Percentiles rank a stretch among this genome's conserved stretches.
Evolutionary conservation across 2,329 filamentous ascomycete genomes (phyloP).

Genomic region (Calonectria naviculata): DNA sequence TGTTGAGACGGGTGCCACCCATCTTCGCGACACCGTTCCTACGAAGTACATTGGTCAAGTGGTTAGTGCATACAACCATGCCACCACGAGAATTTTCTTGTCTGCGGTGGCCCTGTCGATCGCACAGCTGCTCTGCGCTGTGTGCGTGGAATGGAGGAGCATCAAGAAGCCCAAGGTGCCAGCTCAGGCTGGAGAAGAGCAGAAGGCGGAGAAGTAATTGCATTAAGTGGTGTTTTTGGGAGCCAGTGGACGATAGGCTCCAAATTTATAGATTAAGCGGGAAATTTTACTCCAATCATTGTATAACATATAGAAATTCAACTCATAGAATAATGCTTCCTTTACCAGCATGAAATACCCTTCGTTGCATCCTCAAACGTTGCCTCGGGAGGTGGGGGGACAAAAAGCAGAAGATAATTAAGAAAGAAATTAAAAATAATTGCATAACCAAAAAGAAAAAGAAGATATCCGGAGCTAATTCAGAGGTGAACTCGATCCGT

Average conservation of each 20-base stretch:
- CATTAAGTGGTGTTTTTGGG: background rate
- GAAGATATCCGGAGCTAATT: too few species aligned
- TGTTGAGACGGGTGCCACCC: conserved; percentile 66
- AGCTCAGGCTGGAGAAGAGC: background rate
- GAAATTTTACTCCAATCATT: background rate
- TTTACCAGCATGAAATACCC: background rate
- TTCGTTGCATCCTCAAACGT: background rate
- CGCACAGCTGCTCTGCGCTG: conserved; percentile 65
- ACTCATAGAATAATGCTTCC: background rate
- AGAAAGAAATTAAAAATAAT: too few species aligned
- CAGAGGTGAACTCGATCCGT: too few species aligned
- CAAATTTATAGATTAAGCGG: background rate
- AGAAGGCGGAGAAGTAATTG: conserved; percentile 27
- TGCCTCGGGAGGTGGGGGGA: background rate
- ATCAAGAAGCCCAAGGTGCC: conserved; percentile 64
- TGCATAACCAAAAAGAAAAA: too few species aligned
- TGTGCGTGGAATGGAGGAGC: conserved; percentile 74
- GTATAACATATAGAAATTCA: conserved; percentile 5
- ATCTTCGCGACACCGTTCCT: conserved; percentile 65
- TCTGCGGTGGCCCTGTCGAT: conserved; percentile 67
- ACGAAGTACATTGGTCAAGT: conserved; percentile 63
- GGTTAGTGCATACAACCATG: conserved; percentile 72
- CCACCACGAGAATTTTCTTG: conserved; percentile 72
- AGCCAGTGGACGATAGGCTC: background rate
- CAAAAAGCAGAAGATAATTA: background rate